Evolutionary conservation across 805 yeast genomes (phyloP).

Genomic region (Saccharomycopsis oosterbeekiorum): DNA sequence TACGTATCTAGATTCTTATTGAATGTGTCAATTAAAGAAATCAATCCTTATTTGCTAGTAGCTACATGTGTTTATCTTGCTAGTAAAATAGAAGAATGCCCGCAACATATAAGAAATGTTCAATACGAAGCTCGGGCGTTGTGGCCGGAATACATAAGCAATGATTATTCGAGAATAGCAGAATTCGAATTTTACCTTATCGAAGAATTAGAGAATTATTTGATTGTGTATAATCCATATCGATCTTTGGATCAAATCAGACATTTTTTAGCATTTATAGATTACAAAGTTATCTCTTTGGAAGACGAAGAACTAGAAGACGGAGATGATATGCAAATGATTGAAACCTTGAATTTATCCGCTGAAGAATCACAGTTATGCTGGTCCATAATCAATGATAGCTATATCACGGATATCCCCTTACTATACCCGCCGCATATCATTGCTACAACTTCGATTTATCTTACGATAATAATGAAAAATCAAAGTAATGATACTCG

Average conservation of each 20-base stretch:
- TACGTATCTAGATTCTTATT: constrained; percentile 72
- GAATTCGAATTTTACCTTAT: constrained; percentile 92
- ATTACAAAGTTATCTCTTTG: background rate
- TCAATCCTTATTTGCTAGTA: constrained; percentile 70
- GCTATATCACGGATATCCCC: constrained; percentile 80
- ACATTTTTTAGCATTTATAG: constrained; percentile 28
- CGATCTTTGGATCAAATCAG: constrained; percentile 47
- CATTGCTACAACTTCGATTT: constrained; percentile 73
- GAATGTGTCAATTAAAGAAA: constrained; percentile 63
- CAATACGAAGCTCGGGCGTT: constrained; percentile 75
- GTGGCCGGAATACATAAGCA: constrained; percentile 94
- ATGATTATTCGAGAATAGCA: constrained; percentile 82
- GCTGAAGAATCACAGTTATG: constrained; percentile 70
- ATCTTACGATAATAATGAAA: constrained; percentile 38
- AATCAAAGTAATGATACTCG: constrained; percentile 25
- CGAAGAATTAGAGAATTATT: constrained; percentile 70
- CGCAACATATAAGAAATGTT: constrained; percentile 81
- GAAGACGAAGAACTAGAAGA: background rate
- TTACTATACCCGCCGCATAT: constrained; percentile 83
- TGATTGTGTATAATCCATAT: constrained; percentile 72
- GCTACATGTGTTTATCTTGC: constrained; percentile 84
- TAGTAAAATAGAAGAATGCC: constrained; percentile 91
- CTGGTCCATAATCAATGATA: constrained; percentile 87
- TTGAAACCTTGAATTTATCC: constrained; percentile 27
- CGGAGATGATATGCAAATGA: background rate